Evolutionary conservation across 495 filamentous ascomycete species (phyloP).

Genomic region (Jackrogersella minutella): DNA sequence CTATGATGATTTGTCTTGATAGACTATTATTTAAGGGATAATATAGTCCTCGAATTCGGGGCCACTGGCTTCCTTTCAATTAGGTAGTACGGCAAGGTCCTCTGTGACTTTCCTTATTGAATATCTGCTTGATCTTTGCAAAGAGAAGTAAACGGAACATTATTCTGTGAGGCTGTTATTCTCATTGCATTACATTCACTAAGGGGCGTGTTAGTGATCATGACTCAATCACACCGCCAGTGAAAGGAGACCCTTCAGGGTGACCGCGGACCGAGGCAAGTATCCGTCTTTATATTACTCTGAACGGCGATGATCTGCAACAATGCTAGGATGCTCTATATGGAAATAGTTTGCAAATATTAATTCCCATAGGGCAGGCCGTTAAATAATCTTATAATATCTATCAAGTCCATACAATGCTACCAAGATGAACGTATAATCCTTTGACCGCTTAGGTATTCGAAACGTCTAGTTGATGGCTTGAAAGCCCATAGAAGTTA

Average conservation of each 20-base stretch:
- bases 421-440: constrained; percentile 1
- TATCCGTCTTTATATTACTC: not conserved
- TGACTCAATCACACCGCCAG: not conserved
- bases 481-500: not conserved
- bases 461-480: not conserved
- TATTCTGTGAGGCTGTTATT: not conserved
- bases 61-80: too few species aligned
- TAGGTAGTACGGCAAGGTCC: too few species aligned
- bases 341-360: not conserved
- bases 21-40: too few species aligned
- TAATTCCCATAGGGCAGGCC: not conserved
- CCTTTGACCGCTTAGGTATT: constrained; percentile 8
- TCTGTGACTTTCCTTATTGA: too few species aligned
- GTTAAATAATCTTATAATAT: not conserved
- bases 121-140: too few species aligned
- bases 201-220: not conserved
- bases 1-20: too few species aligned
- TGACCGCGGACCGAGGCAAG: not conserved
- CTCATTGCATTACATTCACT: not conserved
- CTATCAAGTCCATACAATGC: not conserved
- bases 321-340: not conserved
- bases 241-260: not conserved
- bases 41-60: too few species aligned
- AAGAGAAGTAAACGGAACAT: not conserved
- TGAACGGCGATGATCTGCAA: not conserved